Evolutionary conservation across 164 flowering plant genomes (phyloP).

Genomic region (Magnolia officinalis): DNA sequence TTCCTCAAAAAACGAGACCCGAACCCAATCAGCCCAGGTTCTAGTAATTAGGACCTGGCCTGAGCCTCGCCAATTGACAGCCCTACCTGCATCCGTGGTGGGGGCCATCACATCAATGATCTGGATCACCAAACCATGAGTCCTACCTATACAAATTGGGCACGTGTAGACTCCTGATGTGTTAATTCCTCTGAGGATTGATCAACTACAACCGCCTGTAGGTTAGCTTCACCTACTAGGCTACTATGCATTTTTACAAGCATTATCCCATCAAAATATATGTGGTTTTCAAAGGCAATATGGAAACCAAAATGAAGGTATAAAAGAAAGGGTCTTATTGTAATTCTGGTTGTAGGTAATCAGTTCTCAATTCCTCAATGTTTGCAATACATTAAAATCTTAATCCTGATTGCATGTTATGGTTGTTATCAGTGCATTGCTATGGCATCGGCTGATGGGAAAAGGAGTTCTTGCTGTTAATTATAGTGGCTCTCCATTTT

Average conservation of each 20-base stretch:
- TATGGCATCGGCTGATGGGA: slow-evolving; percentile 95
- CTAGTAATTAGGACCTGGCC: not conserved
- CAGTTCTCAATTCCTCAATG: too few relatives aligned
- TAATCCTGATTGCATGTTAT: not conserved
- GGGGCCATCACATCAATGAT: not conserved
- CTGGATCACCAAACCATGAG: not conserved
- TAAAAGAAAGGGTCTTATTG: too few relatives aligned
- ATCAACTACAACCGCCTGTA: too few relatives aligned
- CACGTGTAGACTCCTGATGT: not conserved
- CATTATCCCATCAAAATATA: too few relatives aligned
- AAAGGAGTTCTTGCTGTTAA: slow-evolving; percentile 56
- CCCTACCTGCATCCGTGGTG: not conserved
- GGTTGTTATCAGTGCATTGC: slow-evolving; percentile 60
- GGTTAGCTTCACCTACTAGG: too few relatives aligned
- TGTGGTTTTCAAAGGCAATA: too few relatives aligned
- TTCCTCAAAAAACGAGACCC: not conserved
- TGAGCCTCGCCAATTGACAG: too few relatives aligned
- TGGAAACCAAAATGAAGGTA: too few relatives aligned
- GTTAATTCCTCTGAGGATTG: not conserved
- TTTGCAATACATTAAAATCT: not conserved
- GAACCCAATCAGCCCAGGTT: not conserved
- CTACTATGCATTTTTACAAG: too few relatives aligned
- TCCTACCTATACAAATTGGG: not conserved
- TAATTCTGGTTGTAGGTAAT: too few relatives aligned
- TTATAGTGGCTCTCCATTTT: slow-evolving; percentile 38